phyloP scores from a whole-genome alignment of 148 eudicot species.

The Pouteria glomerata region DNA sequence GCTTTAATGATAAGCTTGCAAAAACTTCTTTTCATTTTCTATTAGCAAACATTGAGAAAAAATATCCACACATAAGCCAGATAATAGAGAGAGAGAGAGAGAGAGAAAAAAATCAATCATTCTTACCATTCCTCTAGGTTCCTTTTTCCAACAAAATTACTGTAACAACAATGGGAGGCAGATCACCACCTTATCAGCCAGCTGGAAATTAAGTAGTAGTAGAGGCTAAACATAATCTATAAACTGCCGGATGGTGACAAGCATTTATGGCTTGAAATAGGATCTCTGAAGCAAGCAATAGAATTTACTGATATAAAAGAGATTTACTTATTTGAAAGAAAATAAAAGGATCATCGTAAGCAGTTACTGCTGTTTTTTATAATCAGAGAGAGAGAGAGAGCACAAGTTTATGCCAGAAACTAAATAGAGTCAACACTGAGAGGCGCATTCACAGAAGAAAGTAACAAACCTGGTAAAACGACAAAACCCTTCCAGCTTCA shows the following conservation, averaged over 20 bases:
- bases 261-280: not conserved
- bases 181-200: too few species aligned
- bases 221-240: not conserved
- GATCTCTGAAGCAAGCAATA: not conserved
- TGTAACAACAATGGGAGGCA: too few species aligned
- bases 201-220: too few species aligned
- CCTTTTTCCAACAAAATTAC: not conserved
- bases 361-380: not conserved
- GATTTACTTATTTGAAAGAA: not conserved
- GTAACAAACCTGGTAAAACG: constrained; percentile 76
- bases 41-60: not conserved
- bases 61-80: too few species aligned
- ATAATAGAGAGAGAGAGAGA: too few species aligned
- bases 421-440: not conserved
- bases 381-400: not conserved
- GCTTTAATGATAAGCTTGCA: not conserved
- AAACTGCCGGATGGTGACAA: not conserved
- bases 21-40: not conserved
- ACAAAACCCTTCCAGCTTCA: constrained; percentile 96
- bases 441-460: not conserved
- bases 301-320: not conserved
- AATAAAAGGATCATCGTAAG: not conserved
- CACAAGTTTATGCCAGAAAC: not conserved
- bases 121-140: too few species aligned
- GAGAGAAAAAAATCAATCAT: too few species aligned